Conservation (phyloP, 306 rosid genomes). For the Glycyrrhiza uralensis region DNA sequence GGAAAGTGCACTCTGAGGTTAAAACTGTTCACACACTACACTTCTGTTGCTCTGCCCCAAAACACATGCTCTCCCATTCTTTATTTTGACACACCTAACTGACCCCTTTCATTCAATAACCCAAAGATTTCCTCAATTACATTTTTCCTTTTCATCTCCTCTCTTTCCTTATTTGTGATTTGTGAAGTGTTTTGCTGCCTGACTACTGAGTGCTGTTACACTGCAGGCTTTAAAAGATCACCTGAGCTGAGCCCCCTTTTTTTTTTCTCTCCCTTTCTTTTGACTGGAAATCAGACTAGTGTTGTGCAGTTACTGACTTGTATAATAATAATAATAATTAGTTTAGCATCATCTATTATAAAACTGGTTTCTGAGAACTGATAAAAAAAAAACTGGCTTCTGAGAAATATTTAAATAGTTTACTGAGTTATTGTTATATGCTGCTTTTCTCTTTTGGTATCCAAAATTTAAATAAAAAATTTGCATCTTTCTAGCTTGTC, state of each 20-base stretch:
- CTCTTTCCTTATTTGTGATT: constrained; percentile 46
- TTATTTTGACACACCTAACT: constrained; percentile 52
- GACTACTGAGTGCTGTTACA: constrained; percentile 30
- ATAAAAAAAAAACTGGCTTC: background rate
- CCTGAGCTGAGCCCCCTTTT: constrained; percentile 30
- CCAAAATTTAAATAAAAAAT: background rate
- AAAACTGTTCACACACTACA: constrained; percentile 52
- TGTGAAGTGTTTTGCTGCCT: constrained; percentile 35
- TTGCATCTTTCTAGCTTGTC: background rate
- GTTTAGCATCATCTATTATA: background rate
- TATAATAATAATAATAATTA: background rate
- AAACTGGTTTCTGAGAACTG: background rate
- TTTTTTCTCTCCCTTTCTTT: no score
- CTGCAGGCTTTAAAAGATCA: constrained; percentile 36
- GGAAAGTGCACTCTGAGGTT: constrained; percentile 71
- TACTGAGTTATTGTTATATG: no score
- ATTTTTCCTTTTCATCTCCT: constrained; percentile 30
- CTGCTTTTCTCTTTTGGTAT: background rate
- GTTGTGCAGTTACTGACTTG: background rate
- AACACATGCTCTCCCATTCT: constrained; percentile 61
- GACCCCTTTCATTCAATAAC: constrained; percentile 46
- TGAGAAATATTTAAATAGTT: no score
- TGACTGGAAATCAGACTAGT: constrained; percentile 27
- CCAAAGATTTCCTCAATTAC: constrained; percentile 38
- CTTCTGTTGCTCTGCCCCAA: constrained; percentile 57